Conservation (phyloP, 202 grass and related monocot species). For the Tripidium arundinaceum region DNA sequence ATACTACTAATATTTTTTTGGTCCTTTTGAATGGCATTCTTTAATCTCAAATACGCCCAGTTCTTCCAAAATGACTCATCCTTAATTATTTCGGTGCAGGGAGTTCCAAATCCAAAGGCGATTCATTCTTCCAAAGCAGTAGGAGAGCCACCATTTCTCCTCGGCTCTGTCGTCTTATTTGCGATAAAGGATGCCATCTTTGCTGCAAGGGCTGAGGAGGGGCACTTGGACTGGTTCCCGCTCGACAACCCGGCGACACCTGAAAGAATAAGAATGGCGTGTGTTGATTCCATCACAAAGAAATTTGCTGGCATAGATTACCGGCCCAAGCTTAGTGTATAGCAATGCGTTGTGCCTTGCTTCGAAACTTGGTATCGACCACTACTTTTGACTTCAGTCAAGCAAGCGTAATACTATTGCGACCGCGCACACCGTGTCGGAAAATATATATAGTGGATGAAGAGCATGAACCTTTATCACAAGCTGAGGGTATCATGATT, state of each 20-base stretch:
- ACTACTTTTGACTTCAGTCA: neutral
- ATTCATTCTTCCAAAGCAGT: slow-evolving; percentile 94
- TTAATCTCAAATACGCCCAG: neutral
- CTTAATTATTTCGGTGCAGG: slow-evolving; percentile 30
- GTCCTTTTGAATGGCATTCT: neutral
- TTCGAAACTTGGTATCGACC: neutral
- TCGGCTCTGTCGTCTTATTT: slow-evolving; percentile 69
- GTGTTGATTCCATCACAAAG: slow-evolving; percentile 71
- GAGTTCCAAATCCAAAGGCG: slow-evolving; percentile 63
- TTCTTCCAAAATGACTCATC: neutral
- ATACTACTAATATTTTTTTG: neutral
- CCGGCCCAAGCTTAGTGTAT: slow-evolving; percentile 83
- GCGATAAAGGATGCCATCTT: slow-evolving; percentile 80
- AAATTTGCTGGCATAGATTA: slow-evolving; percentile 57
- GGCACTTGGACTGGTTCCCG: slow-evolving; percentile 65
- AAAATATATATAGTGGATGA: too few species aligned
- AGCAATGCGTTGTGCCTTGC: too few species aligned
- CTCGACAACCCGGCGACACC: slow-evolving; percentile 84
- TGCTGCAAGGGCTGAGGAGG: slow-evolving; percentile 61
- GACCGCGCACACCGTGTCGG: neutral
- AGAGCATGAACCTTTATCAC: too few species aligned
- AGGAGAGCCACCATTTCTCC: slow-evolving; percentile 97
- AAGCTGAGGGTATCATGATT: too few species aligned
- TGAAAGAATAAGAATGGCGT: slow-evolving; percentile 92
- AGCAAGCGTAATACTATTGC: neutral